phyloP scores from a whole-genome alignment of 2,329 filamentous ascomycete species.

The Monosporascus ibericus region DNA sequence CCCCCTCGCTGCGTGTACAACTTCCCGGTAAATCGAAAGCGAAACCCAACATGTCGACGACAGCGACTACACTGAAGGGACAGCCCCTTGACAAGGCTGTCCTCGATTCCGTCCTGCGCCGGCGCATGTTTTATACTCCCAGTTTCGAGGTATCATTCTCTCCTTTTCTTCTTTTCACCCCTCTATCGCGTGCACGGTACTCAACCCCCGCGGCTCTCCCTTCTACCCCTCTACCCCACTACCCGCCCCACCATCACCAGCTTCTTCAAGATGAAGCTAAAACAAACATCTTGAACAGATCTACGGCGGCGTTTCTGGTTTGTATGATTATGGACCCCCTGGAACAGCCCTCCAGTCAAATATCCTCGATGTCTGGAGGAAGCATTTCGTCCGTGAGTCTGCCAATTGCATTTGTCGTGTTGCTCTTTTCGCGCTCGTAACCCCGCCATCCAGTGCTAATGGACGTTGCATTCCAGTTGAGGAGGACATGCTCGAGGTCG shows the following conservation, averaged over 20 bases:
- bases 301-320: constrained; percentile 81
- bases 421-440: constrained; percentile 27
- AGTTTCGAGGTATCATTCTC: constrained; percentile 60
- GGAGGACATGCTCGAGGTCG: constrained; percentile 93
- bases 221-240: not conserved
- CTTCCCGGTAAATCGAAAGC: not conserved
- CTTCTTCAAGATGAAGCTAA: not conserved
- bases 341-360: constrained; percentile 82
- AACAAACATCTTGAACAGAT: constrained; percentile 38
- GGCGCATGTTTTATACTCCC: constrained; percentile 90
- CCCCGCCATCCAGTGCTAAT: constrained; percentile 62
- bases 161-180: not conserved
- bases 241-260: not conserved
- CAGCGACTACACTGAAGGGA: constrained; percentile 74
- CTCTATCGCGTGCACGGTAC: not conserved
- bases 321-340: constrained; percentile 91
- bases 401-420: constrained; percentile 56
- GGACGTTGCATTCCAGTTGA: constrained; percentile 41
- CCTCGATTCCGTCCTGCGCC: constrained; percentile 80
- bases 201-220: not conserved
- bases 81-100: constrained; percentile 78
- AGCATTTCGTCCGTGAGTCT: constrained; percentile 68
- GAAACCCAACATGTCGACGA: constrained; percentile 37
- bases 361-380: constrained; percentile 83
- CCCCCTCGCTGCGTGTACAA: not conserved